Percentiles rank a stretch among this genome's conserved stretches.
phyloP scores from a whole-genome alignment of 805 yeast species.

The Yarrowia deformans region DNA sequence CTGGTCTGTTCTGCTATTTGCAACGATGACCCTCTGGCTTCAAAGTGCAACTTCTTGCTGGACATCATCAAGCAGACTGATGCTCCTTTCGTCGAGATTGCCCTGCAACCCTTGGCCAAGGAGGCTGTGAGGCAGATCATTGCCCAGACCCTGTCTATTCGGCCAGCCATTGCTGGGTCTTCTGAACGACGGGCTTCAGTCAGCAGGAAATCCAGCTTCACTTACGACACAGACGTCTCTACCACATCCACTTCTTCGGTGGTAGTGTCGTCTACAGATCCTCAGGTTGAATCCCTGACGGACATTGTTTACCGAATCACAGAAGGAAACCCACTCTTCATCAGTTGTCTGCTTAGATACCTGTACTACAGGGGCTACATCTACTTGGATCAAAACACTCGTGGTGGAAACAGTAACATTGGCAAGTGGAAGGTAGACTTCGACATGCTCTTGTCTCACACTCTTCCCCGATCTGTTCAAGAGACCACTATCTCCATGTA shows the following conservation, averaged over 20 bases:
- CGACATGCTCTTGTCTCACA: constrained; percentile 39
- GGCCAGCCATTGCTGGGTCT: constrained; percentile 1
- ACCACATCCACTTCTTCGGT: background rate
- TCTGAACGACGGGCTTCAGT: constrained; percentile 19
- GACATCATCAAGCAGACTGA: constrained; percentile 36
- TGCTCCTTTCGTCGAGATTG: constrained; percentile 43
- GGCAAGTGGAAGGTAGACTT: constrained; percentile 45
- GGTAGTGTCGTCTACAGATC: constrained; percentile 30
- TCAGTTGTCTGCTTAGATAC: constrained; percentile 41
- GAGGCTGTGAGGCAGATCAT: constrained; percentile 44
- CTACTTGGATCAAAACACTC: constrained; percentile 37
- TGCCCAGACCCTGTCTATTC: constrained; percentile 42
- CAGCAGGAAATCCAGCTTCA: constrained; percentile 28
- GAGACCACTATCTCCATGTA: constrained; percentile 44
- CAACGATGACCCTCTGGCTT: constrained; percentile 33
- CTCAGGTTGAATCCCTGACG: constrained; percentile 42
- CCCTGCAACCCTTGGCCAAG: constrained; percentile 42
- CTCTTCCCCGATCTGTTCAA: constrained; percentile 40
- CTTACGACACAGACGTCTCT: constrained; percentile 19
- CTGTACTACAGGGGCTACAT: constrained; percentile 43
- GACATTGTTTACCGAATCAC: constrained; percentile 44
- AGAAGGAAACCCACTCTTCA: constrained; percentile 46
- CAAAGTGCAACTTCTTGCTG: constrained; percentile 35
- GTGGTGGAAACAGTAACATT: constrained; percentile 32
- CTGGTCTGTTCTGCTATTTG: constrained; percentile 46